Conservation (phyloP, 345 rosid species). For the Camelina hispida region DNA sequence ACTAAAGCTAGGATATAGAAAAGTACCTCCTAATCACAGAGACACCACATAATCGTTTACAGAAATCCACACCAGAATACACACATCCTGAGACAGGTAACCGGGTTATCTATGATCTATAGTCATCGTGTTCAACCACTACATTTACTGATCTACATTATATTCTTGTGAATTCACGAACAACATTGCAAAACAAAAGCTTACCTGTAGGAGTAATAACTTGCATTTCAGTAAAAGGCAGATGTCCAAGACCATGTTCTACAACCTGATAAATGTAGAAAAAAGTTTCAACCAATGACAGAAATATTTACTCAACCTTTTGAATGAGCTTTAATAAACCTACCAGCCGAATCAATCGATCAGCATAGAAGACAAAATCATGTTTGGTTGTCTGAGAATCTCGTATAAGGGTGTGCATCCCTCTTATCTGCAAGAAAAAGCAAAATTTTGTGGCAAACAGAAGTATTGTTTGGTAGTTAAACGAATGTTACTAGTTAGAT, state of each 20-base stretch:
- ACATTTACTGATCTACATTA: neutral
- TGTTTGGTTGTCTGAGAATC: conserved; percentile 93
- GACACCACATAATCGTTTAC: conserved; percentile 97
- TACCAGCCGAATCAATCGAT: conserved; percentile 97
- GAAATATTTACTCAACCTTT: conserved; percentile 22
- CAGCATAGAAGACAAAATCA: conserved; percentile 95
- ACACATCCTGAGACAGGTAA: conserved; percentile 73
- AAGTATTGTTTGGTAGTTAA: conserved; percentile 14
- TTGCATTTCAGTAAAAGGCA: conserved; percentile 97
- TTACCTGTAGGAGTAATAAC: conserved; percentile 96
- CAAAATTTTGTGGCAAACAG: neutral
- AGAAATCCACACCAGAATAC: conserved; percentile 97
- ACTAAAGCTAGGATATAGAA: conserved; percentile 26
- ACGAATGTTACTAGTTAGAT: conserved; percentile 18
- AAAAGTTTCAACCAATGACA: conserved; percentile 3
- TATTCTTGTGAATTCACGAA: conserved; percentile 8
- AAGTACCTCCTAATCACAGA: conserved; percentile 94
- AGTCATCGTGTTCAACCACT: neutral
- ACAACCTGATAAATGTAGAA: conserved; percentile 65
- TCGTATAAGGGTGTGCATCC: conserved; percentile 99
- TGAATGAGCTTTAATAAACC: conserved; percentile 34
- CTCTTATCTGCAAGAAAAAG: conserved; percentile 73
- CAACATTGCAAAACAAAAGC: conserved; percentile 37
- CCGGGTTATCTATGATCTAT: neutral
- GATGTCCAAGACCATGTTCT: conserved; percentile 97